Evolutionary conservation across 1,284 basidiomycete species (phyloP), one percentile per base, ranked within the genome.

Genomic region (Marasmius tenuissimus): DNA sequence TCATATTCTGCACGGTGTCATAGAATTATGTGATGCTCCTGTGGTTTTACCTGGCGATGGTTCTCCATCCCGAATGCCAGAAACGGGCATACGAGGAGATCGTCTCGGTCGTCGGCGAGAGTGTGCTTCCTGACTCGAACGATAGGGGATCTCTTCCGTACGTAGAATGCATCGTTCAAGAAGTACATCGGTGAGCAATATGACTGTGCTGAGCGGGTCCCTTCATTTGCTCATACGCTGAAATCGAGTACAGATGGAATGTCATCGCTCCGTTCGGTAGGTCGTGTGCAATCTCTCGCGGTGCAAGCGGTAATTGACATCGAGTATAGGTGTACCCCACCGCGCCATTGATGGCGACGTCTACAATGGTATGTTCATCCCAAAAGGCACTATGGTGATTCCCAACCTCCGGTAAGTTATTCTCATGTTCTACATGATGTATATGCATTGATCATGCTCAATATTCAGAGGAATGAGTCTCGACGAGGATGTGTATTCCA

Each of bases 61-160:
- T 38, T 1, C 47, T 35, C 1, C 12, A 59, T 22, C 58, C 58
- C 33, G 49, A 52, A 20, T 27, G 18, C 14, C 58, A 59, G 33
- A 2, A 22, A 40, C 48, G 50, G 8, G 48, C 49, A n/a, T 49
- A 59, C 8, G 48, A 59, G n/a, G 58, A 59, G 38, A 52, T 59
- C 6, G 22, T 49, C 35, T 4, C 48, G 2, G 49, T 59, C 10
- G 35, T 59, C 5, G 58, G 58, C 8, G 18, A 34, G 22, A 38
- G 52, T 51, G 49, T 37, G 6, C 49, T 59, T 10, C 58, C 58
- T 7, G 58, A 51, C 14, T 59, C 20, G 33, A 59, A 39, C 34
- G 58, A 59, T n/a, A 27, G 48, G 16, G 37, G 52, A 33, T 59
- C 58, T 38, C 58, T 59, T 51, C 47, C 48, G 0, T 59, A 59